Conservation (phyloP, 495 filamentous ascomycete species). For the Neurospora sublineolata region DNA sequence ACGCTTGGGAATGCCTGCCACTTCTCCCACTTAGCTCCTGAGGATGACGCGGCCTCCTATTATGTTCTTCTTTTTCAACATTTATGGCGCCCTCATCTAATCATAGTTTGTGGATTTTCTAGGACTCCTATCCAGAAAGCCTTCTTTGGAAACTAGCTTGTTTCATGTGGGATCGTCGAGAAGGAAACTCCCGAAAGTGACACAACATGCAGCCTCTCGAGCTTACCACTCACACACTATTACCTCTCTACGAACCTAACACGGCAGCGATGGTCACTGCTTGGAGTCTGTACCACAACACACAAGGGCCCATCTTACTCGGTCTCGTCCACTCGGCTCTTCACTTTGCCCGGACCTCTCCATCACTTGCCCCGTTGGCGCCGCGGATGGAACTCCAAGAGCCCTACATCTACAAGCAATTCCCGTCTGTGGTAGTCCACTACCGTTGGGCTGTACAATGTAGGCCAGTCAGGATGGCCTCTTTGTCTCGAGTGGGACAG, state of each 20-base stretch:
- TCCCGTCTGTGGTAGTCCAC: background rate
- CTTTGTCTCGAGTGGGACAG: background rate
- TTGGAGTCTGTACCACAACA: background rate
- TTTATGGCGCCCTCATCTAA: background rate
- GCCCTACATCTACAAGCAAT: background rate
- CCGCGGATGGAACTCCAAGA: background rate
- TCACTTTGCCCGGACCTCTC: background rate
- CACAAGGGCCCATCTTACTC: background rate
- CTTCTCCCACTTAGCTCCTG: background rate
- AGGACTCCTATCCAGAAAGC: background rate
- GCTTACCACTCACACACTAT: background rate
- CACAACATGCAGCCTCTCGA: background rate
- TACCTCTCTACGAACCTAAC: background rate
- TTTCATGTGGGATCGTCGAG: background rate
- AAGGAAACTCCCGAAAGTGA: background rate
- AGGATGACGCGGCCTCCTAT: background rate
- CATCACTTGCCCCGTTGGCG: background rate
- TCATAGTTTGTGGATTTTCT: background rate
- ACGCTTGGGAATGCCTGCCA: background rate
- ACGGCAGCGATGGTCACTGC: background rate
- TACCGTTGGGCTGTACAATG: background rate
- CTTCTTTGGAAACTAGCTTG: background rate
- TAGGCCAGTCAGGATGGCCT: background rate
- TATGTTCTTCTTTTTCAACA: background rate
- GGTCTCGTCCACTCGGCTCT: background rate